Base-by-base conservation (phyloP, 805 yeast species). In the Kodamaea kakaduensis region DNA sequence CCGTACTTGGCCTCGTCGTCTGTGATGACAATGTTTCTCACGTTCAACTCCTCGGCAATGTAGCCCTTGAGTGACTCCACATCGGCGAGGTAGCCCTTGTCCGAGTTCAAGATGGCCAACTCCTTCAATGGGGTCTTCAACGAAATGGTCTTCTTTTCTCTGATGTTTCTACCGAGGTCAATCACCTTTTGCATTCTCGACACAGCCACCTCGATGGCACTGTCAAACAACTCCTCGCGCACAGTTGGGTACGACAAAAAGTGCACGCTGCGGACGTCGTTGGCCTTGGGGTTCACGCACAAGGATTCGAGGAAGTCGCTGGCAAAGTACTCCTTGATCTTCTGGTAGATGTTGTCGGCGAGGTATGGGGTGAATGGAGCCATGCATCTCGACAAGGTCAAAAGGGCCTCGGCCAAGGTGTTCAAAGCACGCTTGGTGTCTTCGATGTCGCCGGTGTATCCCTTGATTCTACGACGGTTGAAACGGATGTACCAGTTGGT, bases 401-500 rank as follows among this genome's bases (percentile, higher is more conserved):
- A 84, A 50, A 89, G 71, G 21, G 93, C 95, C 59, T 88, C 96
- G 38, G 89, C 80, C 61, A 93, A 71, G 16, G 97, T 84, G 67
- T 93, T 93, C 54, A 93, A 75, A 31, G 96, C 96, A 52, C 75
- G 76, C 49, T 78, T 61, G 51, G 96, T 83, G 57, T 93, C 98
- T 38, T 78, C 82, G 34, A 77, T 64, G 42, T 95, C 96, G 56
- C 83, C 93, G 20, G 67, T 42, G 45, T 58, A 59, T 59, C 97
- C 97, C 81, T 93, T 93, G 56, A 93, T 77, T 73, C 99, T 90
- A 70, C 87, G 80, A 71, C 99, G 89, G 72, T 93, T 93, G 66
- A 93, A 85, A 64, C 99, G 83, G 60, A 93, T 93, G 71, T 93
- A 93, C 97, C 97, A 93, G 71, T 93, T 93, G 47, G 99, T 93